These are phyloP conservation scores for Clonostachys chloroleuca DNA, from an alignment of 2,329 filamentous ascomycete genomes.

Conservation along the genomic window DNA sequence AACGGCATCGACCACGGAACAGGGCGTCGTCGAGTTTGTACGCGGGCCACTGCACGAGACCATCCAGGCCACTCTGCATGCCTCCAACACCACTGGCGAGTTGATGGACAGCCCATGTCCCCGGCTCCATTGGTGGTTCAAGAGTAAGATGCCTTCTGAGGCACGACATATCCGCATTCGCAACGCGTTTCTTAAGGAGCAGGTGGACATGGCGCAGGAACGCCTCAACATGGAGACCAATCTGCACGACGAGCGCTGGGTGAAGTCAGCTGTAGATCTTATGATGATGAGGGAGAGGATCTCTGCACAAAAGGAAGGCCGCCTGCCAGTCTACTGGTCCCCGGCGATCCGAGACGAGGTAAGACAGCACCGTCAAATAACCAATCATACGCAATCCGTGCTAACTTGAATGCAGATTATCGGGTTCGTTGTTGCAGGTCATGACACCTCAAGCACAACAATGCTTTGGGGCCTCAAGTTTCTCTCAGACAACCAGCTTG, in stretches of 20 bases:
- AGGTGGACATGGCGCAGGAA: constrained; percentile 1
- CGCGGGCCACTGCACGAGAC: constrained; percentile 15
- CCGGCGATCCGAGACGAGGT: constrained; percentile 19
- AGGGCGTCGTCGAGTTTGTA: constrained; percentile 6
- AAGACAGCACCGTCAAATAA: not conserved
- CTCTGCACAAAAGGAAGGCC: constrained; percentile 17
- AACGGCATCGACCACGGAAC: not conserved
- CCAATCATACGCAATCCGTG: not conserved
- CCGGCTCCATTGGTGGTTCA: constrained; percentile 1
- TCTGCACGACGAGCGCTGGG: not conserved
- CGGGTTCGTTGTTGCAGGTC: constrained; percentile 21
- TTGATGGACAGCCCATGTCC: not conserved
- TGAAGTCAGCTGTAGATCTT: constrained; percentile 19
- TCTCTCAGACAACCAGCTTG: constrained; percentile 4
- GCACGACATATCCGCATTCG: not conserved
- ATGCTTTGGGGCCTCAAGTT: constrained; percentile 17
- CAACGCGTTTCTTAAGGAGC: constrained; percentile 2
- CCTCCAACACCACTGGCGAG: not conserved
- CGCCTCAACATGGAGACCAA: not conserved
- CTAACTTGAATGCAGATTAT: constrained; percentile 1
- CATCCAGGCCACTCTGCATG: constrained; percentile 3
- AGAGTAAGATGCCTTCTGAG: not conserved
- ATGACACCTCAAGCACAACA: constrained; percentile 22
- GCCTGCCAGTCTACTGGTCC: constrained; percentile 15
- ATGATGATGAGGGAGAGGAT: constrained; percentile 23